These are phyloP conservation scores for Clavaria fumosa DNA, from an alignment of 768 basidiomycete genomes.

Conservation along the genomic window DNA sequence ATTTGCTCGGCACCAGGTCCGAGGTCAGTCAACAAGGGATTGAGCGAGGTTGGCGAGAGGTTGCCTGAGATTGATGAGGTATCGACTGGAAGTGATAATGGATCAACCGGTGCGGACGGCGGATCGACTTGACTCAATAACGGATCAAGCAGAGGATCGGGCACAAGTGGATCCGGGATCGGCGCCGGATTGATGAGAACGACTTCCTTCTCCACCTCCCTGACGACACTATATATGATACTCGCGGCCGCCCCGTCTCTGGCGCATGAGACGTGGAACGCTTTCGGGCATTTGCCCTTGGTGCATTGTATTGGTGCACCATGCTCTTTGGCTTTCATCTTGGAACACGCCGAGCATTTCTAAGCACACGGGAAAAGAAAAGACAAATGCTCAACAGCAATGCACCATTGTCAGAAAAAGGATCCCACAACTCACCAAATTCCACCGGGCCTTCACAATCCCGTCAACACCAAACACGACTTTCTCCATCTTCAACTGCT, in stretches of 20 bases:
- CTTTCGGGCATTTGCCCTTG: conserved; percentile 84
- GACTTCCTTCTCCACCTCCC: conserved; percentile 71
- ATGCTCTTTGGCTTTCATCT: conserved; percentile 45
- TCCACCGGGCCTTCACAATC: conserved; percentile 88
- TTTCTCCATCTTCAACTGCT: conserved; percentile 28
- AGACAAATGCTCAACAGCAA: too few species aligned
- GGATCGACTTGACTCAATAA: not conserved
- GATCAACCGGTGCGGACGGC: not conserved
- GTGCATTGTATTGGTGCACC: conserved; percentile 86
- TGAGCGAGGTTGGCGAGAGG: too few species aligned
- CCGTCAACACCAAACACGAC: conserved; percentile 75
- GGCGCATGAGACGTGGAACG: conserved; percentile 91
- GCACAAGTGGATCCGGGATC: conserved; percentile 17
- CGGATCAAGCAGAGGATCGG: too few species aligned
- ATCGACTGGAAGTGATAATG: too few species aligned
- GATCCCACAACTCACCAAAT: conserved; percentile 40
- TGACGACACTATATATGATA: conserved; percentile 44
- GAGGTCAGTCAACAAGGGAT: too few species aligned
- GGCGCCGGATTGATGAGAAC: conserved; percentile 34
- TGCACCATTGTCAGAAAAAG: conserved; percentile 2
- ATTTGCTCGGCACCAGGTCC: not conserved
- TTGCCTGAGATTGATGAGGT: too few species aligned
- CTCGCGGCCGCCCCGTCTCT: conserved; percentile 34
- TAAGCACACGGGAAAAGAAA: conserved; percentile 17
- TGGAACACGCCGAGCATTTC: conserved; percentile 88